Evolutionary conservation across 2,329 filamentous ascomycete genomes (phyloP).

Genomic region (Onygena corvina): DNA sequence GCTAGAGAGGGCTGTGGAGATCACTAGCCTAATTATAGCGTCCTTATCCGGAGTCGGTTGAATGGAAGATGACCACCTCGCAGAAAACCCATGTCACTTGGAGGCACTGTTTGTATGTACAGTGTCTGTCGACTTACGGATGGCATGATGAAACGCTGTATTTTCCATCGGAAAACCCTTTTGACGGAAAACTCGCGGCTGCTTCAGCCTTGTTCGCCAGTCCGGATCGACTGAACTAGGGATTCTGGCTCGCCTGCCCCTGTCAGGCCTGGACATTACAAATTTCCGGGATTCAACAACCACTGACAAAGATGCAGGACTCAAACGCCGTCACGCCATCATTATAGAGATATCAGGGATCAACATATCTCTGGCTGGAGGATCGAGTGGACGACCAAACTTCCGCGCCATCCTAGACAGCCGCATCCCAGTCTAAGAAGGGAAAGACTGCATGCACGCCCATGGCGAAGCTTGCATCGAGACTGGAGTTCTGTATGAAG

Average conservation of each 20-base stretch:
- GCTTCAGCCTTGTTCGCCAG: neutral
- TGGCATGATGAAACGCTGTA: too few relatives aligned
- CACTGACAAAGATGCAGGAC: neutral
- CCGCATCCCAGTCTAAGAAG: neutral
- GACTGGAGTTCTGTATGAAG: too few relatives aligned
- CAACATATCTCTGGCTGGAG: too few relatives aligned
- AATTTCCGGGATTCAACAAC: too few relatives aligned
- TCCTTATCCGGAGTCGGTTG: neutral
- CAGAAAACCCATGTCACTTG: neutral
- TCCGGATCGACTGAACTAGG: too few relatives aligned
- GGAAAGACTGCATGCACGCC: neutral
- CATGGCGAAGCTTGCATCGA: neutral
- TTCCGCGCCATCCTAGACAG: neutral
- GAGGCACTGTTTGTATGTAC: too few relatives aligned
- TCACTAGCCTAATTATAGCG: slow-evolving; percentile 1
- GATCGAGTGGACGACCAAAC: neutral
- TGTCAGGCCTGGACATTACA: neutral
- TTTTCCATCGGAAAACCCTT: neutral
- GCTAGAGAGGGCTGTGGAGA: neutral
- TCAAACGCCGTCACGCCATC: neutral
- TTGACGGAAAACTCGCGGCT: neutral
- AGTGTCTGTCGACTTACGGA: too few relatives aligned
- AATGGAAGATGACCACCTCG: slow-evolving; percentile 4
- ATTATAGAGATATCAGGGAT: neutral
- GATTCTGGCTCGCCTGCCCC: too few relatives aligned